Evolutionary conservation across 257 asterid species (phyloP).

Genomic region (Echium plantagineum): DNA sequence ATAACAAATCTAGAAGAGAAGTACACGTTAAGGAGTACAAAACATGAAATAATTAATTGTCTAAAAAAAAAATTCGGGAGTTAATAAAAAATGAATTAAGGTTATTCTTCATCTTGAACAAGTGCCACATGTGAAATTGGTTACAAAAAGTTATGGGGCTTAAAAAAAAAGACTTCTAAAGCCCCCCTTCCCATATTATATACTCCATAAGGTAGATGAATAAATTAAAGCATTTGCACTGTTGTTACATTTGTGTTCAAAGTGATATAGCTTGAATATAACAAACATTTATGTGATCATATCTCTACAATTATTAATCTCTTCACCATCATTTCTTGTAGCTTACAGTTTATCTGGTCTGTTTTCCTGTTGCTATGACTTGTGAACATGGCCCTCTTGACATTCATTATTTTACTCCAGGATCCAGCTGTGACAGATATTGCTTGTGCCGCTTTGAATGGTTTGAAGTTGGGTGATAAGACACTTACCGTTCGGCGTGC

Average conservation of each 20-base stretch:
- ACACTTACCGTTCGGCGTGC: conserved; percentile 97
- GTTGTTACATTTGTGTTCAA: not conserved
- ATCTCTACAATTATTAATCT: not conserved
- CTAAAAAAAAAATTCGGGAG: too few relatives aligned
- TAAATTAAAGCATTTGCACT: not conserved
- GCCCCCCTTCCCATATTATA: too few relatives aligned
- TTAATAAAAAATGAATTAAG: too few relatives aligned
- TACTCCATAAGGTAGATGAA: too few relatives aligned
- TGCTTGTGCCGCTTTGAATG: conserved; percentile 97
- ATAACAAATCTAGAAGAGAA: too few relatives aligned
- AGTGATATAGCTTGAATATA: not conserved
- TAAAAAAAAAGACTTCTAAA: too few relatives aligned
- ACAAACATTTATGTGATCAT: not conserved
- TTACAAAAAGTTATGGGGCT: too few relatives aligned
- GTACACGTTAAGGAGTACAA: too few relatives aligned
- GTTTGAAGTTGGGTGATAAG: conserved; percentile 96
- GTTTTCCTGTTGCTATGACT: not conserved
- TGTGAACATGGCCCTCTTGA: not conserved
- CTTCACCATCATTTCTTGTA: not conserved
- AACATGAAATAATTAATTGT: too few relatives aligned
- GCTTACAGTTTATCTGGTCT: not conserved
- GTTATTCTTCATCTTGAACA: too few relatives aligned
- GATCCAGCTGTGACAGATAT: conserved; percentile 90
- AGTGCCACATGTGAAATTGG: too few relatives aligned
- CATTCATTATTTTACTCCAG: conserved; percentile 14